These are phyloP conservation scores for Calonectria pseudoreteaudii DNA, from an alignment of 2,329 filamentous ascomycete genomes.

Conservation along the genomic window DNA sequence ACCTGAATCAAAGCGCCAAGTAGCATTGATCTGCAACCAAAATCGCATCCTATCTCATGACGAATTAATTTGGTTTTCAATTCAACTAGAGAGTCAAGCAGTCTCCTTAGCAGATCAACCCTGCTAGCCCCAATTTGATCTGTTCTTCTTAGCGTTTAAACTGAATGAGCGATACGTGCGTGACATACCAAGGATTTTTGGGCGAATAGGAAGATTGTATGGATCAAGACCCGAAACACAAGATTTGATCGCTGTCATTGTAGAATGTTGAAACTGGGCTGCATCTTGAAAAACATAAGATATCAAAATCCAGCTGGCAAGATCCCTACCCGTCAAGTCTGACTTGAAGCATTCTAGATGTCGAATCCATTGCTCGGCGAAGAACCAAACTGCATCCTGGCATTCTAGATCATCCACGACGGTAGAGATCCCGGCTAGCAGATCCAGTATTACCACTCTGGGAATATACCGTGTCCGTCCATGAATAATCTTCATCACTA, in stretches of 20 bases:
- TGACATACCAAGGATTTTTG: not conserved
- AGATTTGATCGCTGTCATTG: not conserved
- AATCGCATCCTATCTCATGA: not conserved
- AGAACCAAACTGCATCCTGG: not conserved
- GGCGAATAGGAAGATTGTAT: not conserved
- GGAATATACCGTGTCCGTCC: not conserved
- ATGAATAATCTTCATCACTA: not conserved
- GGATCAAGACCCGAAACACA: too few relatives aligned
- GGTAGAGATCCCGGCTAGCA: not conserved
- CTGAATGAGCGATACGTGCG: not conserved
- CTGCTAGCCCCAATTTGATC: not conserved
- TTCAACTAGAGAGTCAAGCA: not conserved
- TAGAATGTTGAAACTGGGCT: not conserved
- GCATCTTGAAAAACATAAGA: not conserved
- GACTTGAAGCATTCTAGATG: too few relatives aligned
- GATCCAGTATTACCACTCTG: not conserved
- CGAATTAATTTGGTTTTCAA: not conserved
- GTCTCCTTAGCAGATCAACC: not conserved
- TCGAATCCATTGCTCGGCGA: not conserved
- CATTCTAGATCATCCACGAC: not conserved
- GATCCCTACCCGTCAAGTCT: too few relatives aligned
- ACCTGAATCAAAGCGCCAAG: not conserved
- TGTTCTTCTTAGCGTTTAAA: not conserved
- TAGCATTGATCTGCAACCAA: not conserved
- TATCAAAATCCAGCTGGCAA: not conserved